Evolutionary conservation across 345 rosid genomes (phyloP).

Genomic region (Eucalyptus pauciflora): DNA sequence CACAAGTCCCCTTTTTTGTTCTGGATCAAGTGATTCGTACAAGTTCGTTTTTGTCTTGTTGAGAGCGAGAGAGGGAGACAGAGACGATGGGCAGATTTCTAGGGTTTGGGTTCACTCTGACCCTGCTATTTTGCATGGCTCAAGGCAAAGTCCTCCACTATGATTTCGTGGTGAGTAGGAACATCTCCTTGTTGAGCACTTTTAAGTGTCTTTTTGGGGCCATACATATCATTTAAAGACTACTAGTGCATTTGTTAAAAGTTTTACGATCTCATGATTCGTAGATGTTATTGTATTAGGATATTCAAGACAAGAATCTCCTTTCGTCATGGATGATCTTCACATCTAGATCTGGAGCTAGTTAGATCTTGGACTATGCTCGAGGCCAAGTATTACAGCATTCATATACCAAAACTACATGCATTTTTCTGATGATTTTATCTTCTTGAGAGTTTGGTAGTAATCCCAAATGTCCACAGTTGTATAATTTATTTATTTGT

Average conservation of each 20-base stretch:
- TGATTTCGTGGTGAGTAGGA: not conserved
- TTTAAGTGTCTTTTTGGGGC: not conserved
- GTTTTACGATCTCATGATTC: not conserved
- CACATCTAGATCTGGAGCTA: not conserved
- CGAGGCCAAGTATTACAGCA: not conserved
- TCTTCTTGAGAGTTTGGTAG: not conserved
- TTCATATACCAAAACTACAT: not conserved
- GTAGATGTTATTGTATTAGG: not conserved
- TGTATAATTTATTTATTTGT: not conserved
- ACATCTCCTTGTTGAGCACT: not conserved
- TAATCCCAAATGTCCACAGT: not conserved
- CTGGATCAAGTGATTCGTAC: not conserved
- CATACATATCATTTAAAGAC: not conserved
- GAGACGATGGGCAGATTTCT: not conserved
- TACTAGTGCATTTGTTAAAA: not conserved
- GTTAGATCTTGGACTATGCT: not conserved
- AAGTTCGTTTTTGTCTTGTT: not conserved
- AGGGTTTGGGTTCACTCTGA: not conserved
- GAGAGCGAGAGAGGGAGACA: not conserved
- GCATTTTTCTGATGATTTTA: not conserved
- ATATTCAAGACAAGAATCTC: not conserved
- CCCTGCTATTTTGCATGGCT: not conserved
- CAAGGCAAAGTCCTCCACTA: not conserved
- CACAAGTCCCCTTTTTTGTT: not conserved
- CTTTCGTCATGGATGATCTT: not conserved